These are phyloP conservation scores for Millerago galiae DNA, from an alignment of 805 yeast species.

Conservation along the genomic window DNA sequence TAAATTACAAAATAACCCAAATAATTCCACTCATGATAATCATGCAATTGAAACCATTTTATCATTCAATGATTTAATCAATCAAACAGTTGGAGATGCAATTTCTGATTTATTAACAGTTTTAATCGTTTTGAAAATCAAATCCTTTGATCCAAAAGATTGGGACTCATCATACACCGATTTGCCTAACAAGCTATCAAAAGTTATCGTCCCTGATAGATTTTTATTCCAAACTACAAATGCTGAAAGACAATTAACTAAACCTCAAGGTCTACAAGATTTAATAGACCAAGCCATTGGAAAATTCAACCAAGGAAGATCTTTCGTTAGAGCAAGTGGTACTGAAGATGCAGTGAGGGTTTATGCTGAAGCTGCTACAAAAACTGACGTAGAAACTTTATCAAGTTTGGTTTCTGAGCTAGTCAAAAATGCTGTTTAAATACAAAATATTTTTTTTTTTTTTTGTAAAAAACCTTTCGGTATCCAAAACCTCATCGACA, in stretches of 20 bases:
- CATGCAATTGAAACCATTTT: slow-evolving; percentile 48
- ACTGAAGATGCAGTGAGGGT: slow-evolving; percentile 97
- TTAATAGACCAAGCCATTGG: slow-evolving; percentile 61
- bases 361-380: slow-evolving; percentile 77
- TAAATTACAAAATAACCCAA: slow-evolving; percentile 19
- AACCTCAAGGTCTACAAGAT: slow-evolving; percentile 73
- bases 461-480: background rate
- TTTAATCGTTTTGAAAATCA: slow-evolving; percentile 51
- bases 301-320: slow-evolving; percentile 56
- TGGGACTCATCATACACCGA: slow-evolving; percentile 82
- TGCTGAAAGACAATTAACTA: slow-evolving; percentile 77
- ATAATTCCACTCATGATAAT: slow-evolving; percentile 37
- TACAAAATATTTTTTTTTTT: too few species aligned
- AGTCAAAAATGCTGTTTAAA: slow-evolving; percentile 22
- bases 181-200: slow-evolving; percentile 78
- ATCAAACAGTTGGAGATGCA: slow-evolving; percentile 98
- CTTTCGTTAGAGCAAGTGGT: slow-evolving; percentile 95
- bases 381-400: slow-evolving; percentile 40
- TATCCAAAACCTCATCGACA: background rate
- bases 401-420: slow-evolving; percentile 33
- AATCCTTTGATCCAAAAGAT: slow-evolving; percentile 50
- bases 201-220: slow-evolving; percentile 81
- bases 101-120: slow-evolving; percentile 86
- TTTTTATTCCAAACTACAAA: slow-evolving; percentile 74
- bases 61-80: slow-evolving; percentile 65